These are phyloP conservation scores for Ceratocystis ficicola DNA, from an alignment of 2,329 filamentous ascomycete genomes.

Conservation along the genomic window DNA sequence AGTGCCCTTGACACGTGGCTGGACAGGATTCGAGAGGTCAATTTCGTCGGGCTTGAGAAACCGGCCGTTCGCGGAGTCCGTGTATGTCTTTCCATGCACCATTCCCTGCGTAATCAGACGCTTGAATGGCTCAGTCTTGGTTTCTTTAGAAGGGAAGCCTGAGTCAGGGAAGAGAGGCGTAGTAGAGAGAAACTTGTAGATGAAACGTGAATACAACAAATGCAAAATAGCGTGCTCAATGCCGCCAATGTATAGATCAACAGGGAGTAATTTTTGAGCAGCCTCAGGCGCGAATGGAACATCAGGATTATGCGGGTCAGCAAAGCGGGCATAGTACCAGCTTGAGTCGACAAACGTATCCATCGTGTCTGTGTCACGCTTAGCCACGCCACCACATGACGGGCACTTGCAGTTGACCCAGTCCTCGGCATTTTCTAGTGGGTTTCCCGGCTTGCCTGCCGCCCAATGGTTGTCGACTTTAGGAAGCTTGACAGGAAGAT, in stretches of 20 bases:
- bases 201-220: slow-evolving; percentile 77
- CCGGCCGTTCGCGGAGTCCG: slow-evolving; percentile 58
- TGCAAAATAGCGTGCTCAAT: slow-evolving; percentile 87
- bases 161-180: slow-evolving; percentile 37
- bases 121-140: slow-evolving; percentile 57
- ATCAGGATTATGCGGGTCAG: slow-evolving; percentile 54
- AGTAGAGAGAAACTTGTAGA: slow-evolving; percentile 69
- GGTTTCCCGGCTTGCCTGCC: slow-evolving; percentile 60
- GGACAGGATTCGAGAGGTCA: slow-evolving; percentile 44
- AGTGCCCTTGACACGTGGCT: slow-evolving; percentile 51
- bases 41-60: slow-evolving; percentile 70
- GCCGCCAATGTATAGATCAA: slow-evolving; percentile 80
- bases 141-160: slow-evolving; percentile 29
- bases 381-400: slow-evolving; percentile 55
- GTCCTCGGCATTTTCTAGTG: slow-evolving; percentile 55
- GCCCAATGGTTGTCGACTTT: slow-evolving; percentile 56
- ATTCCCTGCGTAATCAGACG: slow-evolving; percentile 80
- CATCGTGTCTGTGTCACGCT: slow-evolving; percentile 86
- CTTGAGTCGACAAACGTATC: slow-evolving; percentile 93
- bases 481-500: slow-evolving; percentile 67
- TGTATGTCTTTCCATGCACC: slow-evolving; percentile 79
- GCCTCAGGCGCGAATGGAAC: slow-evolving; percentile 50
- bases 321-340: slow-evolving; percentile 80
- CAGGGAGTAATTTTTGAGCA: slow-evolving; percentile 49
- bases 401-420: slow-evolving; percentile 71